Conservation (phyloP, 768 basidiomycete genomes). For the Leccinum pellstonianum region DNA sequence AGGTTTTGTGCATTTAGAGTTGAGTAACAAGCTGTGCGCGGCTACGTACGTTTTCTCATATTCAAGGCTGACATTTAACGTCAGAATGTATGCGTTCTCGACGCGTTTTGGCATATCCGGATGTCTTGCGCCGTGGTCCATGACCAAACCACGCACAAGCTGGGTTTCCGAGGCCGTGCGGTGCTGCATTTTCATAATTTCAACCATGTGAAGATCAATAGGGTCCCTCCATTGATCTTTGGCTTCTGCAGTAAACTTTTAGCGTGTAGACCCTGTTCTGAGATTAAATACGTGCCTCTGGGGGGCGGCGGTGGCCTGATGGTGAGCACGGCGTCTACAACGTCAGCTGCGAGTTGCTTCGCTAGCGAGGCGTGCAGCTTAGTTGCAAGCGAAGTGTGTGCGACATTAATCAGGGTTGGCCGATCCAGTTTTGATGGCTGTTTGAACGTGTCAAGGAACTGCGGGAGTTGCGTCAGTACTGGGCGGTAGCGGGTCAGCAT, state of each 20-base stretch:
- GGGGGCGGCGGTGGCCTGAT: constrained; percentile 71
- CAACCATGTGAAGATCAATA: constrained; percentile 98
- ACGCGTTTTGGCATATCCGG: constrained; percentile 99
- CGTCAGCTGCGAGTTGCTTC: constrained; percentile 83
- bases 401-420: constrained; percentile 88
- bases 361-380: constrained; percentile 84
- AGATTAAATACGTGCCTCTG: constrained; percentile 45
- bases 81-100: constrained; percentile 93
- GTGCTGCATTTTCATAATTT: constrained; percentile 99
- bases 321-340: constrained; percentile 92
- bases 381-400: constrained; percentile 92
- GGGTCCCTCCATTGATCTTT: constrained; percentile 77
- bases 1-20: constrained; percentile 19
- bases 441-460: constrained; percentile 96
- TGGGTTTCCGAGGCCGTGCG: constrained; percentile 97
- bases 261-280: constrained; percentile 28
- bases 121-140: constrained; percentile 96
- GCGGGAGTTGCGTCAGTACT: constrained; percentile 21
- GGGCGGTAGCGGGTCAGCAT: constrained; percentile 11
- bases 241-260: constrained; percentile 42
- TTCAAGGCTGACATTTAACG: constrained; percentile 94
- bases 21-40: constrained; percentile 13
- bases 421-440: constrained; percentile 76
- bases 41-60: constrained; percentile 96
- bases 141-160: constrained; percentile 89